Evolutionary conservation across 306 rosid genomes (phyloP), one percentile per base, ranked within the genome.

Genomic region (Pyrus pyrifolia): DNA sequence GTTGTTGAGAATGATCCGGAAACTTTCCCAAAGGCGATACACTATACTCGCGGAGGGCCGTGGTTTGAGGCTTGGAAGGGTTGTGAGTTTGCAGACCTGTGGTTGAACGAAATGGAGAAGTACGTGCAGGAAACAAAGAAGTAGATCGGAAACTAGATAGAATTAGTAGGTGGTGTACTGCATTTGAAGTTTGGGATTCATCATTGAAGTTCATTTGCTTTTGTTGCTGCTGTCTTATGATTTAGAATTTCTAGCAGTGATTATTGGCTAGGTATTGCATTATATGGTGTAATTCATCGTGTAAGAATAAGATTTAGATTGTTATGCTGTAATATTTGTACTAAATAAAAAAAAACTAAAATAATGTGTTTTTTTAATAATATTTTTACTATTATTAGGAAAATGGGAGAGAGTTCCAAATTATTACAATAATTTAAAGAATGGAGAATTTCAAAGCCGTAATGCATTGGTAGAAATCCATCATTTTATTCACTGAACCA

Each of bases 21-120:
- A n/a, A 88, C 88, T 25, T 57, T 57, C 62, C 92, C 92, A 1
- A 88, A 84, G 87, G 87, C 89, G 10, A n/a, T 57, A n/a, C 89
- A 88, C 79, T 88, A 88, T 71, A 88, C 92, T 72, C 92, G 88
- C 4, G 89, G 92, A 79, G 92, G 92, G 25, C 89, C 92, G 2
- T 86, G 88, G 92, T 88, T 88, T 66, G 92, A 86, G 13, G 87
- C 88, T 72, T 88, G 89, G 89, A 88, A 86, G 82, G 46, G 83
- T 67, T 84, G 92, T 70, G 87, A 88, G 42, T 88, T 88, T 80
- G 92, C 92, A 52, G 85, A 88, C 76, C 83, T 86, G 9, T 88
- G 92, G 92, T 70, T 88, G 67, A 77, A 84, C 35, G 92, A 88
- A 31, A 83, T 51, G 92, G 85, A 86, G 69, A 83, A 80, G 45